phyloP scores from a whole-genome alignment of 2,329 filamentous ascomycete species.

The Botrytis elliptica region DNA sequence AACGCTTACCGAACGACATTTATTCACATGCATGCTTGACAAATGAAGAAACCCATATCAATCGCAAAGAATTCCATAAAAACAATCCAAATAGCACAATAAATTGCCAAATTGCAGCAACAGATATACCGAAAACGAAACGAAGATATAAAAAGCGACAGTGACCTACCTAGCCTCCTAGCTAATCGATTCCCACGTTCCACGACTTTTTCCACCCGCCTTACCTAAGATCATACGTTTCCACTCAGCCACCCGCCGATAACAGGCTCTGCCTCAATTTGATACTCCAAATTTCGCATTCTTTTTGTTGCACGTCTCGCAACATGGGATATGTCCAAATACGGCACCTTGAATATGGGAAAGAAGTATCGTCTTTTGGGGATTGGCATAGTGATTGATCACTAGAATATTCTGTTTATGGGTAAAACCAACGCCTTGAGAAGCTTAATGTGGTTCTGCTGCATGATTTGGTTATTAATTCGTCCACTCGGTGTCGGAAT shows the following conservation, averaged over 20 bases:
- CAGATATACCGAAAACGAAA: not conserved
- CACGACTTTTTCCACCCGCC: not conserved
- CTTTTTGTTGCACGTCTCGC: slow-evolving; percentile 21
- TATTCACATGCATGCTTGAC: not conserved
- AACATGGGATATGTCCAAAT: slow-evolving; percentile 18
- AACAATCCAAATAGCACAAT: not conserved
- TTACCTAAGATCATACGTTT: slow-evolving; percentile 12
- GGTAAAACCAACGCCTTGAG: not conserved
- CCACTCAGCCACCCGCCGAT: slow-evolving; percentile 7
- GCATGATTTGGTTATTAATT: not conserved
- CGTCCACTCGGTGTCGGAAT: not conserved
- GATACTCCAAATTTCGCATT: not conserved
- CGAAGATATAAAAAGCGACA: not conserved
- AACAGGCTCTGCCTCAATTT: not conserved
- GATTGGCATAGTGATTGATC: not conserved
- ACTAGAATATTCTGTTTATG: not conserved
- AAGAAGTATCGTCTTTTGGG: not conserved
- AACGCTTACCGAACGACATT: not conserved
- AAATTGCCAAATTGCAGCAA: not conserved
- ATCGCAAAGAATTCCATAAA: not conserved
- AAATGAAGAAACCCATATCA: not conserved
- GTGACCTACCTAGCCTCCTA: not conserved
- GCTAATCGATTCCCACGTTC: not conserved
- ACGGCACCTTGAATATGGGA: not conserved
- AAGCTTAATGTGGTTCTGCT: slow-evolving; percentile 2